Evolutionary conservation across 768 basidiomycete species (phyloP), one percentile per base, ranked within the genome.

Genomic region (Rubroboletus pulcherrimus): DNA sequence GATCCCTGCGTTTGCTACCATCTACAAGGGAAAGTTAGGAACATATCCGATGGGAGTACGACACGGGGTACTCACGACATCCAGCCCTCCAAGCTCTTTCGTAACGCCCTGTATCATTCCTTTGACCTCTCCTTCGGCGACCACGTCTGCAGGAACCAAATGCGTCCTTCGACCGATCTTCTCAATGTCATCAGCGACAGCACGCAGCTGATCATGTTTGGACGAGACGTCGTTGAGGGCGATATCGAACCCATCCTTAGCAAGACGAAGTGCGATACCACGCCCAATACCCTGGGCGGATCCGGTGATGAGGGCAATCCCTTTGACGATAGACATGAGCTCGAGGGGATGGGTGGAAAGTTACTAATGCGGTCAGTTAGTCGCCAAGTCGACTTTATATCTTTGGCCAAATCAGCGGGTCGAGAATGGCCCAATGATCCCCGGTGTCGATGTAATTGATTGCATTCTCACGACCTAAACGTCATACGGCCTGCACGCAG

Each of bases 71-170:
- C 80, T 55, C 46, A 80, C 81, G 17, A 80, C 78, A 56, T 81
- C 78, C 19, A 84, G 56, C 4, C 75, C 63, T 2, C 80, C 81
- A 9, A 81, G 66, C 10, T 61, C 57, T 7, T 65, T 39, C 1
- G 66, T 61, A 12, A 64, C 62, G 0, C 51, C 49, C 4, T 68
- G 66, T 3, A 84, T 65, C 67, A 81, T 71, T 7, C 29, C 52
- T 52, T 74, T 66, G 2, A 83, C 80, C 8, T 79, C 72, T 1
- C 58, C 59, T 50, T 82, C 81, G 2, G 62, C 40, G 9, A 69
- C 62, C 3, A 83, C 76, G 54, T 82, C 78, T 3, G 68, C 78
- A 11, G 69, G 47, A 1, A 73, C 65, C 21, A 62, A 35, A 7
- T 62, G 40, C 3, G 68, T 59, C 44, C 58, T 63, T 33, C 59